These are phyloP conservation scores for Solanum sitiens DNA, from an alignment of 257 asterid genomes.

Conservation along the genomic window DNA sequence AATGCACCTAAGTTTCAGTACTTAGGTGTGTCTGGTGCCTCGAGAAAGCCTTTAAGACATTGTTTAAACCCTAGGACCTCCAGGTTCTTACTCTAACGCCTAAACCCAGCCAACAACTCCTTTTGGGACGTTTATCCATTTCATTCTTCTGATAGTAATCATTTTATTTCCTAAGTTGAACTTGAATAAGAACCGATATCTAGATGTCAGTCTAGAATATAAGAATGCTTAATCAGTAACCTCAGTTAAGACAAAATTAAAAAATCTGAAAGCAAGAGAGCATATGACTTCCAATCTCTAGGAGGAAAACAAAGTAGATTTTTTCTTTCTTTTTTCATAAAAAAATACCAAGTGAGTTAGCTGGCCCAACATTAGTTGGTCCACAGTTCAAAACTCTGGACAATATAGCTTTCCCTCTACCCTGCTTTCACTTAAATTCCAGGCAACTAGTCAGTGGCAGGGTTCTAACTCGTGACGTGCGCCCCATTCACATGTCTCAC, in stretches of 20 bases:
- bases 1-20: not conserved
- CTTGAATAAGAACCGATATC: not conserved
- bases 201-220: not conserved
- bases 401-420: not conserved
- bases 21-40: not conserved
- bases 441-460: not conserved
- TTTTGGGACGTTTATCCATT: not conserved
- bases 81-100: not conserved
- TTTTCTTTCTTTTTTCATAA: not conserved
- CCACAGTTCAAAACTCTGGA: not conserved
- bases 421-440: not conserved
- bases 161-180: not conserved
- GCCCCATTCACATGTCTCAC: not conserved
- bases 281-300: not conserved
- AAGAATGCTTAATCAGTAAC: not conserved
- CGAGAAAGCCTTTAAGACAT: not conserved
- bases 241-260: not conserved
- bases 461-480: not conserved
- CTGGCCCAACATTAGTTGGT: not conserved
- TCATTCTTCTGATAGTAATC: not conserved
- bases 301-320: not conserved
- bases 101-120: not conserved
- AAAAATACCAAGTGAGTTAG: not conserved
- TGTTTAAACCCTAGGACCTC: not conserved
- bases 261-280: not conserved